phyloP scores from a whole-genome alignment of 805 yeast genomes.

The Ogataea polymorpha region DNA sequence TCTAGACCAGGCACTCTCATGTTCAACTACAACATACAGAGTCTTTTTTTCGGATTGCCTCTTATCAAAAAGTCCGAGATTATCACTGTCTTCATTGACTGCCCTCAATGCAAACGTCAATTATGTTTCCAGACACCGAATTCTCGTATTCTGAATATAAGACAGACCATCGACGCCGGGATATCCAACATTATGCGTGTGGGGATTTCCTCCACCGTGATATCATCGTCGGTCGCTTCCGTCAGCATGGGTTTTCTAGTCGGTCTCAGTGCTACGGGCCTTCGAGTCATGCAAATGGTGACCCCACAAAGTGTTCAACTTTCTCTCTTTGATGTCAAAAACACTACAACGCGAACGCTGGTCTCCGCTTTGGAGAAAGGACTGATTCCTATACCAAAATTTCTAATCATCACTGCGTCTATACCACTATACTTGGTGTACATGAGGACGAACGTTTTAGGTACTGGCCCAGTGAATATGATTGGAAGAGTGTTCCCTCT shows the following conservation, averaged over 20 bases:
- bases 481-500: constrained; percentile 16
- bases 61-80: constrained; percentile 19
- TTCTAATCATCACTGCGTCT: constrained; percentile 24
- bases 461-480: constrained; percentile 8
- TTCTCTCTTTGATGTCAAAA: constrained; percentile 27
- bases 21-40: constrained; percentile 16
- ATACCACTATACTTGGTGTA: constrained; percentile 31
- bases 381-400: constrained; percentile 21
- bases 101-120: constrained; percentile 38
- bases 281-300: constrained; percentile 25
- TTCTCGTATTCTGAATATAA: constrained; percentile 18
- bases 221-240: constrained; percentile 22
- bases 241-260: constrained; percentile 21
- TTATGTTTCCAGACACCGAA: constrained; percentile 27
- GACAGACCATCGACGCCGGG: constrained; percentile 13
- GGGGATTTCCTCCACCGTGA: constrained; percentile 17
- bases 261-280: constrained; percentile 28
- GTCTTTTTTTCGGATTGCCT: constrained; percentile 17
- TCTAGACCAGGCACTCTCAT: constrained; percentile 10
- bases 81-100: constrained; percentile 26
- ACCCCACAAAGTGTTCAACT: constrained; percentile 34
- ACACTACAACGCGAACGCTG: constrained; percentile 9
- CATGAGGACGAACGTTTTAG: constrained; percentile 20
- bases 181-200: constrained; percentile 19
- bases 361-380: constrained; percentile 21